Conservation (phyloP, 2,329 filamentous ascomycete genomes). For the Gremmenia infestans region DNA sequence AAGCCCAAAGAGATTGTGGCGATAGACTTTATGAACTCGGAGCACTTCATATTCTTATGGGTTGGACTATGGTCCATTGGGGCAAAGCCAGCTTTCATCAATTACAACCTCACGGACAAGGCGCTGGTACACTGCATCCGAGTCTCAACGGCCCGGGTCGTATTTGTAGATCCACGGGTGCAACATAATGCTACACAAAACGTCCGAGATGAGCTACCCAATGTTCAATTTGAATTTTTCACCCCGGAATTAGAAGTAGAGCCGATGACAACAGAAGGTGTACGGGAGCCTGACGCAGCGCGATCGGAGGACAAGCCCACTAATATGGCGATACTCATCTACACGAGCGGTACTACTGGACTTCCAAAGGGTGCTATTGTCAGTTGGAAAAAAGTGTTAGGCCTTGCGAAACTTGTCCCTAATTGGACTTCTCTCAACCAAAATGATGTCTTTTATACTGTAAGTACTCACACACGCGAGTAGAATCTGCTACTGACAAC, state of each 20-base stretch:
- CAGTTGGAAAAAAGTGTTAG: constrained; percentile 62
- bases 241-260: constrained; percentile 52
- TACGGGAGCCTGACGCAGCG: constrained; percentile 53
- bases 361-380: constrained; percentile 76
- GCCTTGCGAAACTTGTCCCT: constrained; percentile 47
- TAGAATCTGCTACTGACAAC: constrained; percentile 16
- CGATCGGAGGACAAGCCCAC: constrained; percentile 44
- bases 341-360: constrained; percentile 81
- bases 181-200: constrained; percentile 52
- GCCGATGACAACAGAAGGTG: constrained; percentile 45
- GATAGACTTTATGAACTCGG: constrained; percentile 75
- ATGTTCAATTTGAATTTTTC: constrained; percentile 57
- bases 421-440: constrained; percentile 53
- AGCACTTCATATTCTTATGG: constrained; percentile 69
- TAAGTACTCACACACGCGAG: constrained; percentile 34
- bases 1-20: constrained; percentile 72
- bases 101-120: constrained; percentile 73
- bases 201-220: constrained; percentile 45
- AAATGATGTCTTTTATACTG: constrained; percentile 70
- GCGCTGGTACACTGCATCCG: constrained; percentile 70
- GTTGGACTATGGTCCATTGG: constrained; percentile 79
- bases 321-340: constrained; percentile 70
- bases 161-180: constrained; percentile 63
- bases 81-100: constrained; percentile 79
- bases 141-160: constrained; percentile 59